Evolutionary conservation across 176 grass and related monocot genomes (phyloP), one percentile per base, ranked within the genome.

Genomic region (Otatea glauca): DNA sequence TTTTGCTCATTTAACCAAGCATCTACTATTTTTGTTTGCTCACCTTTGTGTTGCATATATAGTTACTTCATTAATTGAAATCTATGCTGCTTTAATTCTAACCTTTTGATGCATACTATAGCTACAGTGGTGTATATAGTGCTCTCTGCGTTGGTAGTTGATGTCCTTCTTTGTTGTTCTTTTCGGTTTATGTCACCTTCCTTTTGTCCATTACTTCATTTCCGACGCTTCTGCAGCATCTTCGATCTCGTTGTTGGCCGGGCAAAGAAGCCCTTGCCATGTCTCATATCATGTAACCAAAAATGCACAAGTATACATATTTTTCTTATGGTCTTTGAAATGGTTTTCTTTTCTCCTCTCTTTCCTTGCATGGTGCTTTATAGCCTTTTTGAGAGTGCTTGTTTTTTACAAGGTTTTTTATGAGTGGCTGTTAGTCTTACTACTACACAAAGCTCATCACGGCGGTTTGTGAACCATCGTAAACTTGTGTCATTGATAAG

Each of bases 121-220:
- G 38, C 1, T n/a, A 47, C 32, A 70, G 11, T 73, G 34, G 61
- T 29, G 29, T 29, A 29, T 59, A 6, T 68, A 60, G 64, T 23
- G 21, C 17, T 42, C 32, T 47, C 3, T 23, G 27, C 17, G 27
- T 35, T 50, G 10, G 13, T 76, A 14, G 51, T 5, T 64, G n/a
- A 32, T 54, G 34, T 29, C 29, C 69, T 66, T 84, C 18, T 13
- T 74, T 48, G 23, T 34, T 9, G 18, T 21, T 60, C 10, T 35
- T 74, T 67, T 84, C 3, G 9, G 49, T 37, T 84, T 13, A 65
- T 38, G 51, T 37, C 79, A 83, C 1, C n/a, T 24, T 74, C 68
- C 48, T 78, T 81, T 60, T 79, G 76, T 69, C 69, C 64, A 70
- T 54, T 55, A 43, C 63, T 42, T 56, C 9, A 56, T 76, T 3